These are phyloP conservation scores for Hamamelis virginiana DNA, from an alignment of 164 flowering plant genomes.

Conservation along the genomic window DNA sequence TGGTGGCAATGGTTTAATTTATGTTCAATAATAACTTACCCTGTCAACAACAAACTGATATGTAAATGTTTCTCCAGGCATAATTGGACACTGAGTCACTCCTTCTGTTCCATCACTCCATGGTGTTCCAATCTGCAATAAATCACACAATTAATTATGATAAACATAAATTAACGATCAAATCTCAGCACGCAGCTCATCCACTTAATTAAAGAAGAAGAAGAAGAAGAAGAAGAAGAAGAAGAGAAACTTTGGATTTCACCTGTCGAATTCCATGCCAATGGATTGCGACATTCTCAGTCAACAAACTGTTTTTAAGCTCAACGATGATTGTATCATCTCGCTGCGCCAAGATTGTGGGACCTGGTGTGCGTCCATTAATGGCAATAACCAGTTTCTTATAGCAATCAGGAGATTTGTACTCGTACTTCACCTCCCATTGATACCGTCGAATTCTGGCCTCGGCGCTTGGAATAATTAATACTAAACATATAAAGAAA, in stretches of 20 bases:
- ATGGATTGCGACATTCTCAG: constrained; percentile 81
- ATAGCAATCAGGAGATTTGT: constrained; percentile 73
- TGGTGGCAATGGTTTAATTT: not conserved
- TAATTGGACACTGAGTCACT: constrained; percentile 79
- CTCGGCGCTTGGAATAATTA: constrained; percentile 24
- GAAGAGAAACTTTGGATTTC: not conserved
- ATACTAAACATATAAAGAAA: not conserved
- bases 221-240: too few relatives aligned
- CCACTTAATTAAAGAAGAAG: not conserved
- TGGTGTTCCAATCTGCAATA: constrained; percentile 68
- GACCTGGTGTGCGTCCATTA: constrained; percentile 78
- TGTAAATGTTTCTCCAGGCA: constrained; percentile 69
- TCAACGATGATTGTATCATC: constrained; percentile 81
- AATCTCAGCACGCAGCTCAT: not conserved
- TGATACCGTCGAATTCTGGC: constrained; percentile 48
- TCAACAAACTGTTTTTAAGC: constrained; percentile 64
- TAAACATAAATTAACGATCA: not conserved
- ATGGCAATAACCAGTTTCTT: constrained; percentile 61
- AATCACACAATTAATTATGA: not conserved
- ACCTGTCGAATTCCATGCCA: constrained; percentile 99
- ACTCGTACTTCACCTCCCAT: constrained; percentile 85
- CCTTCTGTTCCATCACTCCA: constrained; percentile 96
- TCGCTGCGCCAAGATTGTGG: constrained; percentile 61
- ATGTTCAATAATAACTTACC: constrained; percentile 36
- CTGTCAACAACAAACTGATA: constrained; percentile 81